Evolutionary conservation across 805 yeast genomes (phyloP), one percentile per base, ranked within the genome.

Genomic region (Danielozyma ontarioensis): DNA sequence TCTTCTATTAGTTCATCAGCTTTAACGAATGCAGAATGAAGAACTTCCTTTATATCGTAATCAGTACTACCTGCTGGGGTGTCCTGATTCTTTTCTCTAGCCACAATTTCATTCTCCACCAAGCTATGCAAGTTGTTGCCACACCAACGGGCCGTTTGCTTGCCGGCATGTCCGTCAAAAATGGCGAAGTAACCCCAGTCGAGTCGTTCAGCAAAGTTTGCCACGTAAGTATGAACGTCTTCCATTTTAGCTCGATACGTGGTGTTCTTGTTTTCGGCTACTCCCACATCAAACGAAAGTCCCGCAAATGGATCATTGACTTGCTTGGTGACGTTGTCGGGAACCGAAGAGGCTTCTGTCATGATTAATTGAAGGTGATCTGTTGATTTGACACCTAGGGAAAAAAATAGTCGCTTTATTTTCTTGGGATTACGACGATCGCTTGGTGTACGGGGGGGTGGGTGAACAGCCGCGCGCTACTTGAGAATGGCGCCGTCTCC

Each of bases 141-240:
- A 63, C 97, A 88, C 94, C 95, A 89, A 48, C 90, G 76, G 2
- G 98, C 95, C 6, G 95, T 82, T 45, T 79, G 86, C 35, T 78
- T 78, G 15, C 98, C 98, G 2, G 97, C 97, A 61, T 90, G 98
- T 8, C 98, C 98, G 59, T 90, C 98, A 59, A 88, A 90, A 1
- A 90, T 73, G 13, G 94, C 97, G 71, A 90, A 88, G 54, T 85
- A 90, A 2, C 96, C 97, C 83, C 95, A 83, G 55, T 88, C 96
- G 19, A 83, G 64, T 36, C 87, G 58, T 46, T 86, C 95, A n/a
- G 89, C 93, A 64, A 84, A 89, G 63, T 89, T 88, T 44, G 93
- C 88, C 25, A 88, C 87, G 48, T 83, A 86, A 0, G 94, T 84
- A 56, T 90, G 97, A 5, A 90, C 93, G 56, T 90, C 98, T 55